Evolutionary conservation across 2,329 filamentous ascomycete species (phyloP).

Genomic region (Microascus cirrosus): DNA sequence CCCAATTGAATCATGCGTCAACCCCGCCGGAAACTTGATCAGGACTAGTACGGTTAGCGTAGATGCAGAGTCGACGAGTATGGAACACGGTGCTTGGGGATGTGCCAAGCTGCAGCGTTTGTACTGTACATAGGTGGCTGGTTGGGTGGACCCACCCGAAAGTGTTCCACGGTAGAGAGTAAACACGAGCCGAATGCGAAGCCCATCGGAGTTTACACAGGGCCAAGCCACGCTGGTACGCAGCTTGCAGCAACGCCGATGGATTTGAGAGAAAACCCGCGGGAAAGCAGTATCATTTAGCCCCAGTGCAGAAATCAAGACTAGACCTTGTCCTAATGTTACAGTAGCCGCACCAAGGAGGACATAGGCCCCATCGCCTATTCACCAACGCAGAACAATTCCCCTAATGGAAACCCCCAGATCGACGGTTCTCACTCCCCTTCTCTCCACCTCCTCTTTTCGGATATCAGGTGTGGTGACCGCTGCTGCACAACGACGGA

Average conservation of each 20-base stretch:
- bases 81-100: too few relatives aligned
- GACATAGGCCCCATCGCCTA: not conserved
- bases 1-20: not conserved
- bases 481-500: not conserved
- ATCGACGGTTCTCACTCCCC: not conserved
- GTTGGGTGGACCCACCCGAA: not conserved
- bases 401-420: not conserved
- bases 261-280: not conserved
- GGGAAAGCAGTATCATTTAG: not conserved
- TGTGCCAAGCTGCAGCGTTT: too few relatives aligned
- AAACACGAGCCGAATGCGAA: not conserved
- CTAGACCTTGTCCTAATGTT: not conserved
- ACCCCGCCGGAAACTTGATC: not conserved
- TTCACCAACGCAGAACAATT: not conserved
- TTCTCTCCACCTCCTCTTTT: not conserved
- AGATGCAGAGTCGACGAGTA: too few relatives aligned
- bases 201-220: not conserved
- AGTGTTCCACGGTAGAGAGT: not conserved
- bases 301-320: not conserved
- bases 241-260: not conserved
- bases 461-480: not conserved
- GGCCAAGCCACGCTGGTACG: not conserved
- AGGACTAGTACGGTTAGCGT: not conserved
- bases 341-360: not conserved
- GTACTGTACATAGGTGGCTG: not conserved